Evolutionary conservation across 2,329 filamentous ascomycete genomes (phyloP).

Genomic region (Diaporthe australafricana): DNA sequence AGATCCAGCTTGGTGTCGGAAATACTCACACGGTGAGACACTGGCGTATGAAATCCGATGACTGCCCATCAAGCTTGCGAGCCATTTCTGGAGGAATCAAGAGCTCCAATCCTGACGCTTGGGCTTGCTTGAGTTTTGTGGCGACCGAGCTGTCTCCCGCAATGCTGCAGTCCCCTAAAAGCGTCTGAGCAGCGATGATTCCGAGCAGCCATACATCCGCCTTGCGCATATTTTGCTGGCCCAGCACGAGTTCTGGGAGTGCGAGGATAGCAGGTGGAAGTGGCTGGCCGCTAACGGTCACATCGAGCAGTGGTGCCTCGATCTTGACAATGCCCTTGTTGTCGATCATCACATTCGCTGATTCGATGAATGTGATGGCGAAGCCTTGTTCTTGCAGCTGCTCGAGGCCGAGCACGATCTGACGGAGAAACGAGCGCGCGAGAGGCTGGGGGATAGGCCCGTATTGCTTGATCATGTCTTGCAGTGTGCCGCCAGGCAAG

Average conservation of each 20-base stretch:
- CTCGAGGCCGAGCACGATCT: slow-evolving; percentile 5
- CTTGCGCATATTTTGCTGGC: background rate
- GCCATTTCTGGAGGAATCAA: background rate
- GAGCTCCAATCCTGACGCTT: slow-evolving; percentile 5
- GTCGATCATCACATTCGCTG: slow-evolving; percentile 1
- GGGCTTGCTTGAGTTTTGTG: background rate
- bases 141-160: background rate
- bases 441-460: slow-evolving; percentile 11
- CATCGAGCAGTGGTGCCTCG: slow-evolving; percentile 28
- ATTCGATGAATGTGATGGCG: background rate
- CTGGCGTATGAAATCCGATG: slow-evolving; percentile 21
- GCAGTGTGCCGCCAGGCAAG: slow-evolving; percentile 13
- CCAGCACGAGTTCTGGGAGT: slow-evolving; percentile 3
- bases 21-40: slow-evolving; percentile 30
- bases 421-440: slow-evolving; percentile 8
- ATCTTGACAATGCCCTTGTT: slow-evolving; percentile 15
- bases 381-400: slow-evolving; percentile 13
- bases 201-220: slow-evolving; percentile 31
- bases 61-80: background rate
- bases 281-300: background rate
- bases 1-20: background rate
- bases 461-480: background rate
- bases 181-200: slow-evolving; percentile 19
- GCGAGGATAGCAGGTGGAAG: background rate
- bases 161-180: background rate